Percentiles rank a stretch among this genome's conserved stretches.
Conservation (phyloP, 192 early-diverging fungal species). For the Coemansia sp. region DNA sequence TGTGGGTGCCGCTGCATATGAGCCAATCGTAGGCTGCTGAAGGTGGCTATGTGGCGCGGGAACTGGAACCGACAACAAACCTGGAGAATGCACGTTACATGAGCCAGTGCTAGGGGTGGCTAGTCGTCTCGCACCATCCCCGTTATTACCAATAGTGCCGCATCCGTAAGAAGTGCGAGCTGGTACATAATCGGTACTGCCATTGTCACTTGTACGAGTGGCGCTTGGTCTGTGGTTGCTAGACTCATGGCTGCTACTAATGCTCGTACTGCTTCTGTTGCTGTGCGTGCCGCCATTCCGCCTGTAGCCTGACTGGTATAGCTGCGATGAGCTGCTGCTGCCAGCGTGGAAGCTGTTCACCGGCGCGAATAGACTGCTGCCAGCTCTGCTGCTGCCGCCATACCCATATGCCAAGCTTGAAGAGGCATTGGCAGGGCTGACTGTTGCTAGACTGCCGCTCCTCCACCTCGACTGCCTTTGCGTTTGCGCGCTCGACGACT, state of each 20-base stretch:
- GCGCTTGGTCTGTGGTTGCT: slow-evolving; percentile 11
- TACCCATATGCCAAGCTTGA: background rate
- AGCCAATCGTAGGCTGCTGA: background rate
- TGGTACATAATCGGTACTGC: slow-evolving; percentile 8
- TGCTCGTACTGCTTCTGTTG: slow-evolving; percentile 11
- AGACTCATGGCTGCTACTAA: slow-evolving; percentile 11
- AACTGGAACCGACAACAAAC: background rate
- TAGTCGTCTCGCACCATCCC: slow-evolving; percentile 18
- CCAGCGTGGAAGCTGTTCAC: slow-evolving; percentile 32
- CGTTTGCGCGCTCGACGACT: background rate
- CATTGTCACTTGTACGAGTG: slow-evolving; percentile 12
- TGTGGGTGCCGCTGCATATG: background rate
- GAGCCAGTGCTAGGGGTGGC: slow-evolving; percentile 12
- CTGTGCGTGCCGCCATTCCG: background rate
- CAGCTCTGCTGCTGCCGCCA: background rate
- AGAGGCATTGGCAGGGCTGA: background rate
- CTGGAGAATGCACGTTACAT: slow-evolving; percentile 2
- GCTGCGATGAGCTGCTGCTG: slow-evolving; percentile 1
- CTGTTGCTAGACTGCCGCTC: slow-evolving; percentile 24
- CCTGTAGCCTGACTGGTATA: slow-evolving; percentile 3
- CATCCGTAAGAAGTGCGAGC: slow-evolving; percentile 10
- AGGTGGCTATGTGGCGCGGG: slow-evolving; percentile 1
- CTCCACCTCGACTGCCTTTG: slow-evolving; percentile 18
- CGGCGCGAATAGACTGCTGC: slow-evolving; percentile 33
- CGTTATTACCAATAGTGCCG: slow-evolving; percentile 22